A percentile compares a stretch with the other conserved stretches of the same genome.
Evolutionary conservation across 2,329 filamentous ascomycete species (phyloP).

Genomic region (Aspergillus fijiensis): DNA sequence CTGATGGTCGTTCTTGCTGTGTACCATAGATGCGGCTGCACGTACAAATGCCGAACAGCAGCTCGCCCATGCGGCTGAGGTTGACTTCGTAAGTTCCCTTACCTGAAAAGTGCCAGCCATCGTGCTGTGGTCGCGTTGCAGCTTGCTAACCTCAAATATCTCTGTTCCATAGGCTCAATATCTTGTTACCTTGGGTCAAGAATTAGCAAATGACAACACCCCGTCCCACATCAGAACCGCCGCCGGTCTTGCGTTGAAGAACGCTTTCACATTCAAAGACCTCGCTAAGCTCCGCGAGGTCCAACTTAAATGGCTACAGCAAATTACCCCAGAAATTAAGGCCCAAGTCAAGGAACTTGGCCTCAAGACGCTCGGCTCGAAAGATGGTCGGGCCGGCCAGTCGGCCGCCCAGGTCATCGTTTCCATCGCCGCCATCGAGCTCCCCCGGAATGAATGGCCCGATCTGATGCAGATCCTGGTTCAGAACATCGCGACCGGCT

Average conservation of each 20-base stretch:
- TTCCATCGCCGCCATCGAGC: conserved; percentile 89
- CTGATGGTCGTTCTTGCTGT: conserved; percentile 34
- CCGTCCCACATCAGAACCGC: conserved; percentile 84
- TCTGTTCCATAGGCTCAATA: conserved; percentile 71
- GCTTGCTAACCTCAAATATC: conserved; percentile 27
- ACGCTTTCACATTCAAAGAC: conserved; percentile 95
- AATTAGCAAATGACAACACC: conserved; percentile 87
- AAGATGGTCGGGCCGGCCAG: conserved; percentile 77
- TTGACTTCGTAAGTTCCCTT: conserved; percentile 77
- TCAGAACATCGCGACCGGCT: conserved; percentile 85
- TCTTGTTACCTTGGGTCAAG: conserved; percentile 85
- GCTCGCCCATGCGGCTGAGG: conserved; percentile 86
- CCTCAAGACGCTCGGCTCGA: conserved; percentile 80
- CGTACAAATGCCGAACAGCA: conserved; percentile 93
- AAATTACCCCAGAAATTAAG: conserved; percentile 80
- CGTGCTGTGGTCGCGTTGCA: conserved; percentile 13
- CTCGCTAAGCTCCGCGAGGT: conserved; percentile 81
- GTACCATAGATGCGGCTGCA: conserved; percentile 72
- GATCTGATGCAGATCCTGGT: conserved; percentile 88
- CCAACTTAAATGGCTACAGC: conserved; percentile 88
- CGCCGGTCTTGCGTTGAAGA: conserved; percentile 95
- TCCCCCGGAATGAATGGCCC: conserved; percentile 88
- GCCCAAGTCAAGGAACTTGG: conserved; percentile 82
- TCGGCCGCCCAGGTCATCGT: conserved; percentile 94
- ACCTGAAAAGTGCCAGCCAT: conserved; percentile 29